Conservation (phyloP, 176 grass and related monocot genomes). For the Avena insularis region DNA sequence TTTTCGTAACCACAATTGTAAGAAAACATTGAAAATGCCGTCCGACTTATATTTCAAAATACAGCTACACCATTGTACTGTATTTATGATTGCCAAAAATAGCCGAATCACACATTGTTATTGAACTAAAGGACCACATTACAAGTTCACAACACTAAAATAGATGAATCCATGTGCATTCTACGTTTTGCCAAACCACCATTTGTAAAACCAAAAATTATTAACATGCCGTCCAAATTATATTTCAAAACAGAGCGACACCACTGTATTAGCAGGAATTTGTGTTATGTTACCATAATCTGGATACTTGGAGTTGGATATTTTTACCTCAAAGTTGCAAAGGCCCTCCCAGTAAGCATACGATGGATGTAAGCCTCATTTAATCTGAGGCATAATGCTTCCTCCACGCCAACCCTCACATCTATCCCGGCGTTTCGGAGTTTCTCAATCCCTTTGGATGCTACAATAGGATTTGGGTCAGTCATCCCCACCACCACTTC, state of each 20-base stretch:
- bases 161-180: background rate
- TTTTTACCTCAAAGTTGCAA: constrained; percentile 84
- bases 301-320: background rate
- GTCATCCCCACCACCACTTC: constrained; percentile 90
- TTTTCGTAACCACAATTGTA: no score
- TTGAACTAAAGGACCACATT: background rate
- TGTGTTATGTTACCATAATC: background rate
- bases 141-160: background rate
- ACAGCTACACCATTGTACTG: no score
- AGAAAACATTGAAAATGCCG: no score
- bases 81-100: no score
- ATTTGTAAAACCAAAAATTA: background rate
- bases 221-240: background rate
- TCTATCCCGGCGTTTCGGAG: constrained; percentile 70
- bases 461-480: constrained; percentile 92
- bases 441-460: constrained; percentile 88
- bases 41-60: no score
- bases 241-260: background rate
- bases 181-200: background rate
- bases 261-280: constrained; percentile 6
- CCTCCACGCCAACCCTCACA: constrained; percentile 68
- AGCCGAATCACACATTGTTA: no score
- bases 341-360: constrained; percentile 80
- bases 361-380: constrained; percentile 87
- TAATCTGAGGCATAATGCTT: constrained; percentile 66